Conservation (phyloP, 2,329 filamentous ascomycete species). For the Fusarium humuli region DNA sequence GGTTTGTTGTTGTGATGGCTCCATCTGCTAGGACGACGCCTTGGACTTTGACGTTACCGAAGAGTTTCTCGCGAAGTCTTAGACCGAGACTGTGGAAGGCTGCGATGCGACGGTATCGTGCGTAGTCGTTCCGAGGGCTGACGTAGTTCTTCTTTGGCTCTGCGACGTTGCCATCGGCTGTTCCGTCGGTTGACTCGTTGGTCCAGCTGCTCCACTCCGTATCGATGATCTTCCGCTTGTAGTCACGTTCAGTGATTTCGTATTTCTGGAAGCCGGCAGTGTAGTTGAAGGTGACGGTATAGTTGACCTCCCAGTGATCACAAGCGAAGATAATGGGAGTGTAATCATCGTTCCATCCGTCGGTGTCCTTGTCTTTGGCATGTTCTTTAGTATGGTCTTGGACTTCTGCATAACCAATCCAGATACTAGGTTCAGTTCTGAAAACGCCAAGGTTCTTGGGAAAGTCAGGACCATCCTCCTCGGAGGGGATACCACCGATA, state of each 20-base stretch:
- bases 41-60: constrained; percentile 10
- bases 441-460: constrained; percentile 34
- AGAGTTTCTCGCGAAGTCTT: constrained; percentile 13
- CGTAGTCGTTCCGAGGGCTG: constrained; percentile 2
- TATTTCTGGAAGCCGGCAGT: constrained; percentile 32
- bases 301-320: constrained; percentile 41
- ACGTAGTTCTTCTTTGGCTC: constrained; percentile 33
- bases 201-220: constrained; percentile 16
- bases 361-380: fast-evolving
- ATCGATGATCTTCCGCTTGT: constrained; percentile 38
- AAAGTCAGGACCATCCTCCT: neutral
- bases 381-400: constrained; percentile 14
- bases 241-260: constrained; percentile 12
- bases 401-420: constrained; percentile 36
- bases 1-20: constrained; percentile 13
- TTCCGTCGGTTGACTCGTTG: constrained; percentile 21
- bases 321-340: constrained; percentile 33
- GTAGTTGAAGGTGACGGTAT: constrained; percentile 34
- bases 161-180: constrained; percentile 22
- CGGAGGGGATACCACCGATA: neutral
- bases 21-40: neutral
- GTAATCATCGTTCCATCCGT: constrained; percentile 34
- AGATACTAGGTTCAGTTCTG: constrained; percentile 33
- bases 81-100: constrained; percentile 34
- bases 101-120: constrained; percentile 23